These are phyloP conservation scores for Neofusicoccum cordaticola DNA, from an alignment of 2,329 filamentous ascomycete species.

Conservation along the genomic window DNA sequence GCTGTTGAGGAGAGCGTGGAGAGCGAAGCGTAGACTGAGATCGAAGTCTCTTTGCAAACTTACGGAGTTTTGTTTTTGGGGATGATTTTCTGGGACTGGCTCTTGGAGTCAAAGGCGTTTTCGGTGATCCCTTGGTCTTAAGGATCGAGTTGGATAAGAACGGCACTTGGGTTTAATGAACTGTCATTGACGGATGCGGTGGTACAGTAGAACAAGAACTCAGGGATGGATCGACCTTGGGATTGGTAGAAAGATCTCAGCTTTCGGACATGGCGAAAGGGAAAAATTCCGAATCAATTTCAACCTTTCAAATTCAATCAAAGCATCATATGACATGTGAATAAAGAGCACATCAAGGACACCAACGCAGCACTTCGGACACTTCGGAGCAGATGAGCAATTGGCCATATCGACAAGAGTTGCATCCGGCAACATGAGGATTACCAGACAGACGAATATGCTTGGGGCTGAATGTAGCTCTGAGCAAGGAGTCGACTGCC, in stretches of 20 bases:
- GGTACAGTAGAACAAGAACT: neutral
- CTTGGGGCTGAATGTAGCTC: too few relatives aligned
- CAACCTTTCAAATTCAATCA: neutral
- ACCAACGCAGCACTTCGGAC: neutral
- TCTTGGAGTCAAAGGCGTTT: neutral
- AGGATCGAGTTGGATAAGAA: constrained; percentile 7
- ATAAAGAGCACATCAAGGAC: neutral
- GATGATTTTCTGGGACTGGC: neutral
- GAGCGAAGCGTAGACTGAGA: neutral
- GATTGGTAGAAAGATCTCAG: constrained; percentile 11
- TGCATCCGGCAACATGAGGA: too few relatives aligned
- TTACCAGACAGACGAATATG: too few relatives aligned
- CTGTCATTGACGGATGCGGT: constrained; percentile 3
- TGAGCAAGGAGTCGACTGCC: too few relatives aligned
- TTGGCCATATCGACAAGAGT: too few relatives aligned
- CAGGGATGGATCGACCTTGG: neutral
- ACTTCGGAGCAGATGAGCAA: too few relatives aligned
- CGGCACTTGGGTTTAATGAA: neutral
- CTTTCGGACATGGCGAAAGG: neutral
- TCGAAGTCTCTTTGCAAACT: neutral
- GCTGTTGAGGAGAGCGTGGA: neutral
- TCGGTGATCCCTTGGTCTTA: neutral
- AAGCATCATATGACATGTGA: neutral
- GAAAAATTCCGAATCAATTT: neutral
- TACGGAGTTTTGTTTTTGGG: neutral